A percentile compares a stretch with the other conserved stretches of the same genome.
Conservation (phyloP, 2,329 filamentous ascomycete species). For the Drechslerella coelobrocha region DNA sequence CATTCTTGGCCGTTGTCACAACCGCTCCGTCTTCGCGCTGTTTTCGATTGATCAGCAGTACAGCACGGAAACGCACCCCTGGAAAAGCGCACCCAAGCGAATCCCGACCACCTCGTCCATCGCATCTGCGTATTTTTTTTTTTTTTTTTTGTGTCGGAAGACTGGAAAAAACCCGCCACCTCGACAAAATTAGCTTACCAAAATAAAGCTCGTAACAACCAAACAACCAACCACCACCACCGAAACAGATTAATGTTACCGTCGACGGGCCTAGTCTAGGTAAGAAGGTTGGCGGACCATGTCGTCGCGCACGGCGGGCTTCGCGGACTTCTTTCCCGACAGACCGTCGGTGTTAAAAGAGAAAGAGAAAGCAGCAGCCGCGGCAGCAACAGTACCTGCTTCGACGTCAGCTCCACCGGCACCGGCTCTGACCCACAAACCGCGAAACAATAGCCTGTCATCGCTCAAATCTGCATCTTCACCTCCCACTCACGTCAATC, state of each 20-base stretch:
- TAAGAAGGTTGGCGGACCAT: slow-evolving; percentile 55
- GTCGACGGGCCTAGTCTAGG: slow-evolving; percentile 31
- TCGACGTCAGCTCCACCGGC: slow-evolving; percentile 56
- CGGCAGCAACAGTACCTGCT: slow-evolving; percentile 10
- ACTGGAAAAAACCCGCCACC: neutral
- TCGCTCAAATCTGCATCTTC: slow-evolving; percentile 59
- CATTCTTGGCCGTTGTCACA: too few relatives aligned
- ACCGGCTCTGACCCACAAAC: slow-evolving; percentile 60
- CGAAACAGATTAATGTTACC: slow-evolving; percentile 22
- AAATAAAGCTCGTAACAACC: neutral
- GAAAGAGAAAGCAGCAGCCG: slow-evolving; percentile 48
- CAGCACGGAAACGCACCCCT: too few relatives aligned
- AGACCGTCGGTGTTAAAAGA: slow-evolving; percentile 69
- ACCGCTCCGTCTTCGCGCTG: too few relatives aligned
- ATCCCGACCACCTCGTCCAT: neutral
- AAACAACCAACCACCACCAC: neutral
- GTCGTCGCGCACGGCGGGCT: slow-evolving; percentile 66
- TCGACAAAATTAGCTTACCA: neutral
- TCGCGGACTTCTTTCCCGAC: slow-evolving; percentile 84
- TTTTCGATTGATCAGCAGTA: neutral
- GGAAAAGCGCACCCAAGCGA: neutral
- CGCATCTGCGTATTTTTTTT: neutral
- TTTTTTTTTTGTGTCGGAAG: slow-evolving; percentile 1
- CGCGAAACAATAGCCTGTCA: slow-evolving; percentile 68
- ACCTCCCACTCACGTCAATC: slow-evolving; percentile 55